Base-by-base conservation (phyloP, 495 filamentous ascomycete species). In the Hypoxylon fragiforme region DNA sequence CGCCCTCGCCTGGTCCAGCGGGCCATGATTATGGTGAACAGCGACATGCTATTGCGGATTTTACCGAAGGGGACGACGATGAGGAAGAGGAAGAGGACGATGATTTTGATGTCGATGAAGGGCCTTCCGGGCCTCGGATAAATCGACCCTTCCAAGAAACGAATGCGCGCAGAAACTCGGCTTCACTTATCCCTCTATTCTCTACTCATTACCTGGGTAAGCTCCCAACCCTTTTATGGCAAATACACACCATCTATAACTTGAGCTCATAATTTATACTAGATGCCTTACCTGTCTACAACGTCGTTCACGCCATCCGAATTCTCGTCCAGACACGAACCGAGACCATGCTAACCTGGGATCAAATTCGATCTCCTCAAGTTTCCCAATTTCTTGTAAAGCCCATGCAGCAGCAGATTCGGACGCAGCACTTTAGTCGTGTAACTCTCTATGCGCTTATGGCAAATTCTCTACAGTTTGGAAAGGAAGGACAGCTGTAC, bases 311-410 rank as follows among this genome's bases (percentile, higher is more conserved):
- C 73, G 81, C 87, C 9, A 92, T 96, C 42, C 88, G 92, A 47
- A 81, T 88, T 14, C 74, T 96, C 34, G 85, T 97, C 37, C 78
- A 87, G 42, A 77, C 88, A 15, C 81, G 87, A 68, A 92, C 89
- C 70, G 92, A 97, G 70, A 96, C 92, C 3, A 92, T 89, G 0
- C 71, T 97, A 43, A 85, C 89, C n/a, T 97, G 91, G 91, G 92
- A 96, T 52, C 92, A 97, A 70, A 75, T 97, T 54, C 82, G 92
- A 41, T 95, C 92, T 7, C 92, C 92, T 5, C 92, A 97, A 66
- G 87, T 97, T 26, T 96, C 90, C 12, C 91, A 95, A 69, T 97
- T 97, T 66, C 78, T 97, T 16, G 80, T 96, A 61, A 97, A 96
- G 74, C 92, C 92, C 2, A 81, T 84, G 74, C 90, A 91, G 68